Percentiles rank a stretch among this genome's conserved stretches.
Conservation (phyloP, 176 grass and related monocot genomes). For the Elymus sibiricus region DNA sequence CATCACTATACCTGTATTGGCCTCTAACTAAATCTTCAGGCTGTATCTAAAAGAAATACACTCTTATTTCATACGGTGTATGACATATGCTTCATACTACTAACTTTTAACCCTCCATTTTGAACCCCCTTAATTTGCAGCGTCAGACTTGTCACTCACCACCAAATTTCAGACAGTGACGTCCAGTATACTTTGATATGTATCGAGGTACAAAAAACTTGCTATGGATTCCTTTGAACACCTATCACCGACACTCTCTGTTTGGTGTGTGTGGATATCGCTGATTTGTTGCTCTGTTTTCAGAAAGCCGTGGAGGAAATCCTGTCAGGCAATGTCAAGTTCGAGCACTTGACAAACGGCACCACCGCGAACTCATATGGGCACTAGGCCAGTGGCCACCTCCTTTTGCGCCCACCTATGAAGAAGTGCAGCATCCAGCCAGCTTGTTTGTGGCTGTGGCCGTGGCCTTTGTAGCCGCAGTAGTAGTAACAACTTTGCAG, state of each 20-base stretch:
- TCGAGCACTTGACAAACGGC: slow-evolving; percentile 41
- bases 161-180: slow-evolving; percentile 92
- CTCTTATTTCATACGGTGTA: not conserved
- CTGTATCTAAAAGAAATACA: not conserved
- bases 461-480: not conserved
- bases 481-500: not conserved
- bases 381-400: slow-evolving; percentile 19
- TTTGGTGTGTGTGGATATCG: not conserved
- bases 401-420: not conserved
- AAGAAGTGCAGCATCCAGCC: not conserved
- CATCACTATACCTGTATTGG: not conserved
- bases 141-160: slow-evolving; percentile 80
- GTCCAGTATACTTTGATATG: slow-evolving; percentile 67
- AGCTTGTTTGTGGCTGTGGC: not conserved
- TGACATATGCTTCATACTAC: not conserved
- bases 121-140: slow-evolving; percentile 35
- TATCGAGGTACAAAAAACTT: slow-evolving; percentile 50
- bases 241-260: no score
- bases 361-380: slow-evolving; percentile 30
- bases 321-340: slow-evolving; percentile 24
- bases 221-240: not conserved
- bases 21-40: not conserved
- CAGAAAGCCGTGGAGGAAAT: slow-evolving; percentile 79
- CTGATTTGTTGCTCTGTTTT: not conserved
- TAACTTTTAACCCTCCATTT: not conserved